A percentile compares a stretch with the other conserved stretches of the same genome.
These are phyloP conservation scores for Pichia nakasei DNA, from an alignment of 805 yeast genomes.

Conservation along the genomic window DNA sequence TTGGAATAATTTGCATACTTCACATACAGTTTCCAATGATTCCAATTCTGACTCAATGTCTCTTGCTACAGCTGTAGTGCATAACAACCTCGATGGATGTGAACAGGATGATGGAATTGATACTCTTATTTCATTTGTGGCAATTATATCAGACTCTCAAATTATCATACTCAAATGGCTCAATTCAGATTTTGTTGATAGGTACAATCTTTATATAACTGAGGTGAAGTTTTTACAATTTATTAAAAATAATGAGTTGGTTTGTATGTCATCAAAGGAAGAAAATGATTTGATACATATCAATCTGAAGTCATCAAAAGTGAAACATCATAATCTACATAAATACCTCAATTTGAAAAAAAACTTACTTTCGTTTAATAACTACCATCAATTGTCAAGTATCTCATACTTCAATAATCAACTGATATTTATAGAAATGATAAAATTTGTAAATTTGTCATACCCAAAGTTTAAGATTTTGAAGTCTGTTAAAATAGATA, in stretches of 20 bases:
- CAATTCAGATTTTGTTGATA: conserved; percentile 6
- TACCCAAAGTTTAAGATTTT: not conserved
- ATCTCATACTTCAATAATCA: conserved; percentile 13
- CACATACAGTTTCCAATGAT: not conserved
- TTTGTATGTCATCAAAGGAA: conserved; percentile 5
- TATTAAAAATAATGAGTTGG: conserved; percentile 1
- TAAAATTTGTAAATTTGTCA: conserved; percentile 17
- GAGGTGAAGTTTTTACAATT: conserved; percentile 5
- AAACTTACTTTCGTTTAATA: not conserved
- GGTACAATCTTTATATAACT: conserved; percentile 6
- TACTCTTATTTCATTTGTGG: conserved; percentile 2
- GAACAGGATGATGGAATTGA: not conserved
- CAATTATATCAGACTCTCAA: conserved; percentile 5
- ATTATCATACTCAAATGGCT: conserved; percentile 9
- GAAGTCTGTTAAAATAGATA: conserved; percentile 1
- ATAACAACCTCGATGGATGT: not conserved
- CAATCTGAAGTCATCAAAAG: conserved; percentile 2
- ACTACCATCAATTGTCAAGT: not conserved
- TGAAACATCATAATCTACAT: not conserved
- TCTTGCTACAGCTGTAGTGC: conserved; percentile 20
- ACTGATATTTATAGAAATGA: conserved; percentile 20
- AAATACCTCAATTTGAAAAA: conserved; percentile 1
- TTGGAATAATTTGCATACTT: conserved; percentile 4
- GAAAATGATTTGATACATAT: conserved; percentile 8
- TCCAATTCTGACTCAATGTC: conserved; percentile 25